Percentiles rank a stretch among this genome's conserved stretches.
phyloP scores from a whole-genome alignment of 768 basidiomycete genomes.

The Rhodotorula sphaerocarpa region DNA sequence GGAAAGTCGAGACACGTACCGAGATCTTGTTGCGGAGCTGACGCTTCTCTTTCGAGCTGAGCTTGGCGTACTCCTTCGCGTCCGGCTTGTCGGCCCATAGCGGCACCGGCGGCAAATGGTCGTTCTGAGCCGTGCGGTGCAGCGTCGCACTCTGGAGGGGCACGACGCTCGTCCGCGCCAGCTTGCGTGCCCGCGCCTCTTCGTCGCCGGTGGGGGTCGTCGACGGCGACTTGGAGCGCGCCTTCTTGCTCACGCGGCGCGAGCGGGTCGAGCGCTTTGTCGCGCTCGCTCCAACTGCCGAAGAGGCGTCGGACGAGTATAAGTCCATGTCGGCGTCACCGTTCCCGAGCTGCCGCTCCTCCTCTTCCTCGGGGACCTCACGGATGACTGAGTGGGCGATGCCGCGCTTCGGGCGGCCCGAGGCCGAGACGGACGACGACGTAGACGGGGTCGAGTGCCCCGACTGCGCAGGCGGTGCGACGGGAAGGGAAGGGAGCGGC shows the following conservation, averaged over 20 bases:
- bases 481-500: background rate
- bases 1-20: conserved; percentile 45
- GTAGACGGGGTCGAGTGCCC: background rate
- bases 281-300: background rate
- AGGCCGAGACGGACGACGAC: background rate
- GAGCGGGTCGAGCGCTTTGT: background rate
- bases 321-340: background rate
- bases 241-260: conserved; percentile 16
- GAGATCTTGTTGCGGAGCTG: conserved; percentile 95
- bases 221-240: conserved; percentile 2
- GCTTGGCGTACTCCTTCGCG: conserved; percentile 89
- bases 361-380: conserved; percentile 2
- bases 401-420: conserved; percentile 23
- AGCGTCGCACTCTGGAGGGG: conserved; percentile 22
- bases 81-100: conserved; percentile 53
- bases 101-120: conserved; percentile 35
- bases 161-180: conserved; percentile 17
- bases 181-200: background rate
- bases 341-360: no score
- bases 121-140: conserved; percentile 24
- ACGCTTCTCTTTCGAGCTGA: conserved; percentile 90
- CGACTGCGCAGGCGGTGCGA: background rate
- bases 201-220: background rate
- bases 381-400: conserved; percentile 6
- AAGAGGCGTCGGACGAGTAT: conserved; percentile 5